Percentiles rank a stretch among this genome's conserved stretches.
phyloP scores from a whole-genome alignment of 73 alveolate species.

The Stentor coeruleus region DNA sequence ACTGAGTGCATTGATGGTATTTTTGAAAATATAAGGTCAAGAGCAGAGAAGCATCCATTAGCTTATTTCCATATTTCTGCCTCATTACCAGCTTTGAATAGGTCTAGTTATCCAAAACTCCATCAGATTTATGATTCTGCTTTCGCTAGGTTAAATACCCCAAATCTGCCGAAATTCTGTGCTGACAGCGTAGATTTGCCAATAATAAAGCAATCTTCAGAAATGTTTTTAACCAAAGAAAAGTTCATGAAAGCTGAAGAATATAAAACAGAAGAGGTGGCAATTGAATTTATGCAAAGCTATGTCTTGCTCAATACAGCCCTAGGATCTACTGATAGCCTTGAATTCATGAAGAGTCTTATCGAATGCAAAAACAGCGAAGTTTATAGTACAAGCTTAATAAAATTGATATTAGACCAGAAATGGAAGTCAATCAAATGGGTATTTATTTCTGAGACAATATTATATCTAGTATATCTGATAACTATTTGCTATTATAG shows the following conservation, averaged over 20 bases:
- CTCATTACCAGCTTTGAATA: not conserved
- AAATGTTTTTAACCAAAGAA: not conserved
- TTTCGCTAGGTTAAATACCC: not conserved
- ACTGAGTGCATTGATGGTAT: not conserved
- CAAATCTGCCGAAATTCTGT: not conserved
- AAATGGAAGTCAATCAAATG: slow-evolving; percentile 1
- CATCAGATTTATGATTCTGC: not conserved
- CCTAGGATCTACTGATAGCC: slow-evolving; percentile 11
- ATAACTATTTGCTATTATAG: not conserved
- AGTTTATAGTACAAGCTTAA: not conserved
- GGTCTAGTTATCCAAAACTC: not conserved
- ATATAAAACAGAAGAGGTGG: not conserved
- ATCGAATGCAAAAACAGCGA: not conserved
- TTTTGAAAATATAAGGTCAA: not conserved
- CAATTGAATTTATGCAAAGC: not conserved
- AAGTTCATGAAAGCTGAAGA: not conserved
- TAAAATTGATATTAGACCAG: not conserved
- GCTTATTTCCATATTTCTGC: not conserved
- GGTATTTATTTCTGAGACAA: not conserved
- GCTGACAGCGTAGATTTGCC: not conserved
- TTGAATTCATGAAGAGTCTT: not conserved
- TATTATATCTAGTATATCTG: not conserved
- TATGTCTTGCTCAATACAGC: not conserved
- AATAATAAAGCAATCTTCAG: not conserved
- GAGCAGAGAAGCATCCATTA: not conserved